phyloP scores from a whole-genome alignment of 257 asterid species.

The Nicotiana obtusifolia region DNA sequence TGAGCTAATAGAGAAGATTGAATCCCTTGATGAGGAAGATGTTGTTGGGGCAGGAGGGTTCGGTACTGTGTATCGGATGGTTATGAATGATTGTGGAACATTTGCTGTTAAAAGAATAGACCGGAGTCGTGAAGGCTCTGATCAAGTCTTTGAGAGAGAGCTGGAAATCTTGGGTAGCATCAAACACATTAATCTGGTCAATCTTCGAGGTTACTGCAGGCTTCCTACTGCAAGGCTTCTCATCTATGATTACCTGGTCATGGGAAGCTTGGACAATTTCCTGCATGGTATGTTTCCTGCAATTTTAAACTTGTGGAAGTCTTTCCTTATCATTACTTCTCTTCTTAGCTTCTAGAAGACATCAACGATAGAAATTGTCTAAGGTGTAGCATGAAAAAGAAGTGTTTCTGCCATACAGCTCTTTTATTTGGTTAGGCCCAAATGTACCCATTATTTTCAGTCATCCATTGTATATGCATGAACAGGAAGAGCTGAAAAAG shows the following conservation, averaged over 20 bases:
- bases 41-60: slow-evolving; percentile 96
- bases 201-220: slow-evolving; percentile 89
- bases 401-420: neutral
- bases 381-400: neutral
- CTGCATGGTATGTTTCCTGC: slow-evolving; percentile 60
- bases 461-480: neutral
- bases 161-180: slow-evolving; percentile 89
- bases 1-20: slow-evolving; percentile 95
- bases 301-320: neutral
- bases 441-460: neutral
- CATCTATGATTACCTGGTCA: slow-evolving; percentile 80
- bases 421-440: neutral
- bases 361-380: neutral
- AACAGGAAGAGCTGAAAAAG: neutral
- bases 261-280: slow-evolving; percentile 88
- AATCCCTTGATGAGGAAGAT: slow-evolving; percentile 82
- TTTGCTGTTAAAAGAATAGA: slow-evolving; percentile 94
- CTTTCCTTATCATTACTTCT: neutral
- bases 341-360: neutral
- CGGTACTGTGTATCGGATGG: slow-evolving; percentile 97
- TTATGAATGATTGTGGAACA: slow-evolving; percentile 96
- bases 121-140: slow-evolving; percentile 81
- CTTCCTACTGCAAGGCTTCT: slow-evolving; percentile 86
- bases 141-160: slow-evolving; percentile 91
- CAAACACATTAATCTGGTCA: slow-evolving; percentile 88